Evolutionary conservation across 768 basidiomycete genomes (phyloP), one percentile per base, ranked within the genome.

Genomic region (Suillus fuscotomentosus): DNA sequence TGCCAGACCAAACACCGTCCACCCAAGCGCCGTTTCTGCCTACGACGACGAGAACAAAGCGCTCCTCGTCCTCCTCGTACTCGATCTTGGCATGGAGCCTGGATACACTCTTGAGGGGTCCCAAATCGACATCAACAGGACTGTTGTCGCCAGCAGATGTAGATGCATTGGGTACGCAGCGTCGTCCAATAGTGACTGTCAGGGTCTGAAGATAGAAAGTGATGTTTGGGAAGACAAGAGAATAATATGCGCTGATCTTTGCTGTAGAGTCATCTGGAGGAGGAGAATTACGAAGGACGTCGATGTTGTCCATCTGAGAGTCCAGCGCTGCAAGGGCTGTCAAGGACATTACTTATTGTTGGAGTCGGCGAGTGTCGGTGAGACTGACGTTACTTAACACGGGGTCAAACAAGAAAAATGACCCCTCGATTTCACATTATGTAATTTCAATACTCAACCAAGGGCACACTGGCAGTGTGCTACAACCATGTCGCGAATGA

Each of bases 21-120:
- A 99, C 95, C 91, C 96, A 98, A 20, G 95, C 95, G 14, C 97
- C 97, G 71, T 99, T 99, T 64, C 97, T 83, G n/a, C 97, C 97
- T 43, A 94, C 84, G 43, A 99, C 96, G 65, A 88, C 88, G 42
- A 99, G 85, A 17, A 93, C 88, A 74, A 96, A 97, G 60, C 90
- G 87, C 66, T 92, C 92, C 66, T 90, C 89, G 9, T 93, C 90
- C 74, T 92, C 89, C 81, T 96, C 94, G 72, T 93, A 97, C 75
- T 93, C 94, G 70, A 99, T 95, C 81, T 88, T 90, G 41, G 97
- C 97, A 73, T 99, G 97, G 20, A 97, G 83, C 27, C 97, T 86
- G n/a, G 96, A 98, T 61, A 99, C 95, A 67, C 94, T 96, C 86
- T 98, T 98, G 56, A 98, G 85, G 5, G 94, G 91, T 9, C 97